Base-by-base conservation (phyloP, 2,329 filamentous ascomycete genomes). In the Epichloe bromicola region DNA sequence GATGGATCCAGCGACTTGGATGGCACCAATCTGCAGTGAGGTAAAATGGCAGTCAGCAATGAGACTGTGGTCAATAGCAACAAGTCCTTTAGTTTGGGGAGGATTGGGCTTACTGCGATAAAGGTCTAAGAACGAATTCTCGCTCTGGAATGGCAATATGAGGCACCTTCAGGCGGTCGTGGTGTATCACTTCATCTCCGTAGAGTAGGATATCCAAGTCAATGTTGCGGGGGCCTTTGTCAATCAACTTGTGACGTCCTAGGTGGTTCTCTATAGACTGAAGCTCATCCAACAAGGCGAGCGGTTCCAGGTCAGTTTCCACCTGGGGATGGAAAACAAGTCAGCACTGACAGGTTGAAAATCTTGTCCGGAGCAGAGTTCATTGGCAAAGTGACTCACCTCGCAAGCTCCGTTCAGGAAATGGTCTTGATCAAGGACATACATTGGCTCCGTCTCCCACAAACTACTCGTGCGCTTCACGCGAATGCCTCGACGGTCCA, bases 401-500 rank as follows among this genome's bases (percentile, higher is more conserved):
- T 95, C 87, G 66, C 88, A 95, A 52, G 83, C 90, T 19, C 89
- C 93, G 64, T 98, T 98, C 46, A 96, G 72, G 63, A 98, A 98
- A 33, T 80, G 79, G 55, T 83, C 82, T 66, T 98, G 93, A 56
- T 96, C 85, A 55, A 86, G 72, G 56, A 96, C 86, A 67, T 98
- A 98, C 93, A 98, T 98, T 20, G 93, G 88, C 59, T 88, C 82
- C 3, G 91, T 98, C 70, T 97, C 89, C 78, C 93, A 98, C 3
- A 98, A 73, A 54, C 82, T 85, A 65, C 91, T 97, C 0, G 91
- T 95, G 59, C 83, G 76, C 60, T 80, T 76, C 39, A 98, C 78
- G 49, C 70, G 79, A 62, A 97, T 88, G 36, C 81, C 82, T 20
- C 79, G 74, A 43, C 74, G 71, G 56, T 86, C 80, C 80, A 98